A percentile compares a stretch with the other conserved stretches of the same genome.
Conservation (phyloP, 768 basidiomycete species). For the Tephrocybe sp. region DNA sequence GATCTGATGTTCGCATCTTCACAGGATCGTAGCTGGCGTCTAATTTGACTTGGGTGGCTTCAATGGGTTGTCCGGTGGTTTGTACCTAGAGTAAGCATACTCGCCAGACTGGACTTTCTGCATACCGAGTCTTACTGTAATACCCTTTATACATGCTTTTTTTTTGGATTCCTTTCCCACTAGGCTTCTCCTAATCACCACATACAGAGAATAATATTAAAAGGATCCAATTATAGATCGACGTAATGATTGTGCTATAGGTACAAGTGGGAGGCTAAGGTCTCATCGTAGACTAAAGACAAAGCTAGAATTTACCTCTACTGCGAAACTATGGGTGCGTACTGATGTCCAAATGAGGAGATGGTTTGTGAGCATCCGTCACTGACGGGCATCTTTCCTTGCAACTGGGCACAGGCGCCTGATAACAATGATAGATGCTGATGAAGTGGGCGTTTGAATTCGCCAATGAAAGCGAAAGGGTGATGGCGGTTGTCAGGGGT, state of each 20-base stretch:
- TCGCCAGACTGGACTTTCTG: conserved; percentile 28
- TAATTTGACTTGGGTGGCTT: conserved; percentile 21
- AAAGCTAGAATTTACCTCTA: too few species aligned
- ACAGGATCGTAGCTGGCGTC: conserved; percentile 66
- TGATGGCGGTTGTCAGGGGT: conserved; percentile 12
- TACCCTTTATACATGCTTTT: conserved; percentile 29
- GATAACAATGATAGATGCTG: conserved; percentile 17
- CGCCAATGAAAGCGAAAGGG: not conserved
- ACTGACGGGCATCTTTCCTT: not conserved
- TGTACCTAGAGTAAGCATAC: conserved; percentile 17
- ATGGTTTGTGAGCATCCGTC: not conserved
- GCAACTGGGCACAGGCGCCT: not conserved
- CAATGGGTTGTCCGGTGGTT: conserved; percentile 4
- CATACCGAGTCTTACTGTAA: conserved; percentile 23
- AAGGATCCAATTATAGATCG: too few species aligned
- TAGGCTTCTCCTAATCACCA: conserved; percentile 5
- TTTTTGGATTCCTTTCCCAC: conserved; percentile 16
- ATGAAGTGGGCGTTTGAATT: conserved; percentile 10
- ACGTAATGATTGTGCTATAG: too few species aligned
- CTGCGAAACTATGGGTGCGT: too few species aligned
- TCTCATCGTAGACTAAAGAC: too few species aligned
- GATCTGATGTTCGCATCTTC: conserved; percentile 1
- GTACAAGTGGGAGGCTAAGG: too few species aligned
- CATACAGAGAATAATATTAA: not conserved
- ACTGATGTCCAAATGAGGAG: not conserved